phyloP scores from a whole-genome alignment of 2,329 filamentous ascomycete genomes.

The Lachnellula arida region DNA sequence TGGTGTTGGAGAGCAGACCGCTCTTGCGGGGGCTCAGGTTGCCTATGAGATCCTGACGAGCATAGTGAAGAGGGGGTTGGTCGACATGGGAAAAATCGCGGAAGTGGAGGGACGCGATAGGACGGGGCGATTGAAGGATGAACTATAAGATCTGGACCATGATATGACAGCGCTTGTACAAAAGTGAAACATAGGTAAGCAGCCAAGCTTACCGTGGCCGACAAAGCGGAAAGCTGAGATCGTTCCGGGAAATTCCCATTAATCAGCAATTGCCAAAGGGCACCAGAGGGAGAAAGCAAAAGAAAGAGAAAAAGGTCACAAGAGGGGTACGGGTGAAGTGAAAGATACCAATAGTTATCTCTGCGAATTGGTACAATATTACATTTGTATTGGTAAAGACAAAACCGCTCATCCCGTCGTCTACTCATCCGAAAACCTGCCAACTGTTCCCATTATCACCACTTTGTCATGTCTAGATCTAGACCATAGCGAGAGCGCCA shows the following conservation, averaged over 20 bases:
- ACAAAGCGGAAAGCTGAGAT: not conserved
- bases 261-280: too few species aligned
- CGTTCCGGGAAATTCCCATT: too few species aligned
- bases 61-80: slow-evolving; percentile 57
- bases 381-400: too few species aligned
- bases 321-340: too few species aligned
- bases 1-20: slow-evolving; percentile 72
- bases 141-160: slow-evolving; percentile 15
- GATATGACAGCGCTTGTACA: too few species aligned
- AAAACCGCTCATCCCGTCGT: too few species aligned
- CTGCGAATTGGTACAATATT: too few species aligned
- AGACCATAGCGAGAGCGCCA: slow-evolving; percentile 1
- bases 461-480: not conserved
- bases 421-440: not conserved
- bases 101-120: slow-evolving; percentile 21
- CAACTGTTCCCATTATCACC: not conserved
- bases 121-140: slow-evolving; percentile 20
- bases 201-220: not conserved
- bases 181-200: not conserved
- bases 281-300: too few species aligned
- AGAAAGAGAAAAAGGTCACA: too few species aligned
- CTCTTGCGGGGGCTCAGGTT: slow-evolving; percentile 77
- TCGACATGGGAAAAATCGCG: slow-evolving; percentile 30
- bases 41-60: slow-evolving; percentile 81
- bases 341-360: too few species aligned